These are phyloP conservation scores for Malassezia equina DNA, from an alignment of 1,284 basidiomycete genomes.

Conservation along the genomic window DNA sequence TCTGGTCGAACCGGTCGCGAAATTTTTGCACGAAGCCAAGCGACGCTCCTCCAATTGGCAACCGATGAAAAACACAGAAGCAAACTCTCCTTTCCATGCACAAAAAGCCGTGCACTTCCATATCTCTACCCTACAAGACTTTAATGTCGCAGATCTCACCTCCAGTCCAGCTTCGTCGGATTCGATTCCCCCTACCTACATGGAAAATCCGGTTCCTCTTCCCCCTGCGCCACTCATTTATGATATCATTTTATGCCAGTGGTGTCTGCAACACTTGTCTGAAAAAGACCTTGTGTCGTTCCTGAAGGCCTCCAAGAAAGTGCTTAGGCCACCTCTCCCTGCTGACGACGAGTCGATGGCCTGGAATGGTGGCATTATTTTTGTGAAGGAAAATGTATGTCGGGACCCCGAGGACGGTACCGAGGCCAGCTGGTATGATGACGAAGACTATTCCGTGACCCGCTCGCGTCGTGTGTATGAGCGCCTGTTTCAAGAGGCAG, in stretches of 20 bases:
- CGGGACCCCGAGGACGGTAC: slow-evolving; percentile 34
- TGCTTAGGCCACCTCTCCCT: slow-evolving; percentile 15
- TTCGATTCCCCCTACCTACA: slow-evolving; percentile 6
- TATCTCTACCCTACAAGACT: slow-evolving; percentile 37
- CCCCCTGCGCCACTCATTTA: slow-evolving; percentile 23
- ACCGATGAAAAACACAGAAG: slow-evolving; percentile 24
- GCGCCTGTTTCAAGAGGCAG: slow-evolving; percentile 39
- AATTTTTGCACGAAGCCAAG: slow-evolving; percentile 41
- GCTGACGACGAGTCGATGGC: slow-evolving; percentile 4
- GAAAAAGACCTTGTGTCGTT: slow-evolving; percentile 41
- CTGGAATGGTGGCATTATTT: slow-evolving; percentile 27
- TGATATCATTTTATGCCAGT: slow-evolving; percentile 45
- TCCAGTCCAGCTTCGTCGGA: not conserved
- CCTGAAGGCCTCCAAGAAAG: slow-evolving; percentile 26
- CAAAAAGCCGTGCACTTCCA: slow-evolving; percentile 42
- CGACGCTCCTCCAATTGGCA: slow-evolving; percentile 26
- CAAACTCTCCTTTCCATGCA: slow-evolving; percentile 30
- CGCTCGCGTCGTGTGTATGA: slow-evolving; percentile 40
- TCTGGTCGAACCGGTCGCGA: slow-evolving; percentile 43
- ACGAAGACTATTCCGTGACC: slow-evolving; percentile 45
- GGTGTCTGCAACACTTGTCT: slow-evolving; percentile 45
- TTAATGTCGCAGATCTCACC: slow-evolving; percentile 32
- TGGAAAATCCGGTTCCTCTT: not conserved
- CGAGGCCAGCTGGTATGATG: slow-evolving; percentile 43
- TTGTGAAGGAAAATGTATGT: slow-evolving; percentile 47